phyloP scores from a whole-genome alignment of 352 stramenopile species.

The Pythium chondricola region DNA sequence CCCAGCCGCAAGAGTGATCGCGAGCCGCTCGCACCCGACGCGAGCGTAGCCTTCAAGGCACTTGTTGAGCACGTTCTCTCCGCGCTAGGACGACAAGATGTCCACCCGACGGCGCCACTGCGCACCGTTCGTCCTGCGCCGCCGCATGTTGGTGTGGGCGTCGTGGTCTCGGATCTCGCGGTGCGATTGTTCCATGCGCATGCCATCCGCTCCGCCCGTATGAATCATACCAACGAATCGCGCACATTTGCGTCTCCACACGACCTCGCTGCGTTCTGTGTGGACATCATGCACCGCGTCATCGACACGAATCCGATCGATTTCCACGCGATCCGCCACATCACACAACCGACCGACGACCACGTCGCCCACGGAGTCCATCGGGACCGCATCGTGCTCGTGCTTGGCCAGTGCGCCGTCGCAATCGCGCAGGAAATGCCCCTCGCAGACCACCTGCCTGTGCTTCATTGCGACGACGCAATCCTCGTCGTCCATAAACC shows the following conservation, averaged over 20 bases:
- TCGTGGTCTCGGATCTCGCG: slow-evolving; percentile 8
- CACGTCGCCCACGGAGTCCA: slow-evolving; percentile 19
- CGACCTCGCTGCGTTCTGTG: slow-evolving; percentile 26
- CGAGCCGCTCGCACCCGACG: neutral
- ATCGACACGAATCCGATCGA: slow-evolving; percentile 1
- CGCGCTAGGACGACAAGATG: neutral
- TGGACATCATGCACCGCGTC: slow-evolving; percentile 19
- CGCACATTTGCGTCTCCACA: neutral
- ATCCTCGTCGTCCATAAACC: slow-evolving; percentile 62
- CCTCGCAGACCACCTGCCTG: slow-evolving; percentile 20
- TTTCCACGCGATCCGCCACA: slow-evolving; percentile 25
- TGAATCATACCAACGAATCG: too few species aligned
- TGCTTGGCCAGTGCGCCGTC: slow-evolving; percentile 32
- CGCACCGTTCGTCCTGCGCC: neutral
- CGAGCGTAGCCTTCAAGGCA: neutral
- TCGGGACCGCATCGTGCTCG: slow-evolving; percentile 37
- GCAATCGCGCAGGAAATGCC: neutral
- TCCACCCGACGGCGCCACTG: neutral
- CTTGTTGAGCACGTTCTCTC: neutral
- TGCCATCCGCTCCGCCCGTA: neutral
- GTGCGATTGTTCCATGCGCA: slow-evolving; percentile 17
- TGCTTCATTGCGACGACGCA: slow-evolving; percentile 49
- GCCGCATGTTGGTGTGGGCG: neutral
- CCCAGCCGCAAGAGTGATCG: neutral
- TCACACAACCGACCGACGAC: slow-evolving; percentile 20